Evolutionary conservation across 257 asterid species (phyloP).

Genomic region (Solanum chilense): DNA sequence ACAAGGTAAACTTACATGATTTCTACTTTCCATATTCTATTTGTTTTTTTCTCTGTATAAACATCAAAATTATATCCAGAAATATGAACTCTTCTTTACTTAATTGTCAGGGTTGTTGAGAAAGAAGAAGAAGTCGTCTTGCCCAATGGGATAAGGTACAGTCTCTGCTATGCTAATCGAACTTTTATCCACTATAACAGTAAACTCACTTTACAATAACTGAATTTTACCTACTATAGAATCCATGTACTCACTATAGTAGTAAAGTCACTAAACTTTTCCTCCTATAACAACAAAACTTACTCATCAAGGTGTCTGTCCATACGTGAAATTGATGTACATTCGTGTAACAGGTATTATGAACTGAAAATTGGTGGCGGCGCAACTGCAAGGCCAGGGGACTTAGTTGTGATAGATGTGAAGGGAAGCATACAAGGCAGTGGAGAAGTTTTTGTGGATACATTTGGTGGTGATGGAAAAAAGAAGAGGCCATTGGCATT

Average conservation of each 20-base stretch:
- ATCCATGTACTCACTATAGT: neutral
- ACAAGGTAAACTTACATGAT: slow-evolving; percentile 34
- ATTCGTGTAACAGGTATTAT: slow-evolving; percentile 28
- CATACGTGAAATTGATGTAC: neutral
- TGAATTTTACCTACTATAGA: neutral
- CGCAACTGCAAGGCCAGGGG: slow-evolving; percentile 48
- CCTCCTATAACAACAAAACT: neutral
- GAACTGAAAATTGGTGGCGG: slow-evolving; percentile 74
- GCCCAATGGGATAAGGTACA: slow-evolving; percentile 72
- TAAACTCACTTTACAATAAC: neutral
- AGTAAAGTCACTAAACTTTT: neutral
- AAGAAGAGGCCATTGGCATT: slow-evolving; percentile 52
- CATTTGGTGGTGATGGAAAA: slow-evolving; percentile 23
- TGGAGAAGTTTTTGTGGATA: slow-evolving; percentile 57
- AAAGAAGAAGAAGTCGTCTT: slow-evolving; percentile 67
- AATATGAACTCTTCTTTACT: neutral
- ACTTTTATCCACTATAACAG: neutral
- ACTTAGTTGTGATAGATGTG: slow-evolving; percentile 70
- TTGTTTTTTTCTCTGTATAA: neutral
- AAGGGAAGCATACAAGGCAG: slow-evolving; percentile 52
- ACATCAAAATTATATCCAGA: neutral
- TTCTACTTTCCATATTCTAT: neutral
- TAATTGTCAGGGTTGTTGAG: slow-evolving; percentile 55
- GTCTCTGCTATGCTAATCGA: neutral
- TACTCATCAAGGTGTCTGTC: neutral